Base-by-base conservation (phyloP, 2,329 filamentous ascomycete genomes). In the Xylariaceae sp. region DNA sequence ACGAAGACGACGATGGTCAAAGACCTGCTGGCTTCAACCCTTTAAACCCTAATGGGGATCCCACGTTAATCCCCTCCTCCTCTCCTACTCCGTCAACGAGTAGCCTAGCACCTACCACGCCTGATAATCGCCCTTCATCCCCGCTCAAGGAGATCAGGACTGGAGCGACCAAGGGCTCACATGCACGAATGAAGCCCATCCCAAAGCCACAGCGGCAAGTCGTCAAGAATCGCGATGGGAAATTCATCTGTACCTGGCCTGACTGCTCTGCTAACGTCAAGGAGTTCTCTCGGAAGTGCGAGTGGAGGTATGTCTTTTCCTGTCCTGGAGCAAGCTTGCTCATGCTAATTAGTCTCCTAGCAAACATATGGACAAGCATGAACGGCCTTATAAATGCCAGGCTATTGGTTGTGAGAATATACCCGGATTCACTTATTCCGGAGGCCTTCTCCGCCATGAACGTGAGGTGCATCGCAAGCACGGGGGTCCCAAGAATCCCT, bases 341-440 rank as follows among this genome's bases (percentile, higher is more conserved):
- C 2, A 24, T 57, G 46, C 63, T 74, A 64, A 74, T 24, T 47
- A 16, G 6, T 28, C 16, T 29, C 48, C 6, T 64, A 96, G 92
- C 72, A 97, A 98, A 78, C 94, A 98, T 73, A 97, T 97, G 93
- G 94, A 98, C 77, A 96, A 96, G 73, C 94, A 98, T 73, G 92
- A 96, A 66, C 84, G 94, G 11, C 94, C 94, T 1, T 98, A 97
- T 72, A 90, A 92, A 68, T 98, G 94, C 74, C 82, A 79, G 19
- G 87, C 89, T 39, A 82, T 85, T n/a, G 90, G 89, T 33, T 97
- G 94, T 74, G 91, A 94, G 69, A 96, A 96, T 69, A 83, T 96
- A 0, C 90, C 91, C 49, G 94, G 94, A 1, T 98, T 98, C 74
- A 98, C 94, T 1, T 98, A 98, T 72, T 94, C 91, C 0, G 94